Evolutionary conservation across 2,329 filamentous ascomycete species (phyloP).

Genomic region (Chrysoporthe cubensis): DNA sequence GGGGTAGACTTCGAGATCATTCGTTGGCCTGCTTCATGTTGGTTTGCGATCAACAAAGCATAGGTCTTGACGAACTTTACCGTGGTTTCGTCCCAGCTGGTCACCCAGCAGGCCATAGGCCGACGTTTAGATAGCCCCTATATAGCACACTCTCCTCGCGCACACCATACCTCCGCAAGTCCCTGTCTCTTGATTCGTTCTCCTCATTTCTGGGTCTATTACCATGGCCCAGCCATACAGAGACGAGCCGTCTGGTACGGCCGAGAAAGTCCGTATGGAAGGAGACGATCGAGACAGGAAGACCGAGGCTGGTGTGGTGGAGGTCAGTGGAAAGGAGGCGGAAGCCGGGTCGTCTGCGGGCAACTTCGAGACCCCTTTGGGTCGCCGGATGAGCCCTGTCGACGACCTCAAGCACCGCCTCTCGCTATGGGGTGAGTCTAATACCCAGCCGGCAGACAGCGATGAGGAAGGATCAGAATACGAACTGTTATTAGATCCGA

Average conservation of each 20-base stretch:
- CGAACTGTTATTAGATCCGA: conserved; percentile 61
- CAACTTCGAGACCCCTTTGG: conserved; percentile 27
- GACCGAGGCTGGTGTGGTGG: conserved; percentile 34
- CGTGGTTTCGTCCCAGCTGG: conserved; percentile 25
- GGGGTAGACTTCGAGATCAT: neutral
- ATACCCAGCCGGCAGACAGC: conserved; percentile 40
- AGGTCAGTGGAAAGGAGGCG: conserved; percentile 38
- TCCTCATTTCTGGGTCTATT: conserved; percentile 29
- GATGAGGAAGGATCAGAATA: conserved; percentile 56
- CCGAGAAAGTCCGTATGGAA: conserved; percentile 30
- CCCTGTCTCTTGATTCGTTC: conserved; percentile 30
- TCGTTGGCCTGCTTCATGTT: conserved; percentile 31
- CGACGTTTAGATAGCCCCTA: conserved; percentile 30
- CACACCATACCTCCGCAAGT: conserved; percentile 11
- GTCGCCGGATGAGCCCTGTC: conserved; percentile 33
- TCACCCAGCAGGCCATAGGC: conserved; percentile 10
- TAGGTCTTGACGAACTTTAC: conserved; percentile 6
- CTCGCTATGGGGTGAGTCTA: conserved; percentile 48
- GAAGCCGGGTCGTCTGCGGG: conserved; percentile 28
- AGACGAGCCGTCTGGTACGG: conserved; percentile 41
- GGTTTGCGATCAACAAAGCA: conserved; percentile 30
- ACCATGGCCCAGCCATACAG: conserved; percentile 39
- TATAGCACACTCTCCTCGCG: conserved; percentile 31
- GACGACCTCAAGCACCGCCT: conserved; percentile 43
- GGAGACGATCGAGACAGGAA: conserved; percentile 36